Evolutionary conservation across 331 rosid genomes (phyloP), one percentile per base, ranked within the genome.

Genomic region (Dryas integrifolia): DNA sequence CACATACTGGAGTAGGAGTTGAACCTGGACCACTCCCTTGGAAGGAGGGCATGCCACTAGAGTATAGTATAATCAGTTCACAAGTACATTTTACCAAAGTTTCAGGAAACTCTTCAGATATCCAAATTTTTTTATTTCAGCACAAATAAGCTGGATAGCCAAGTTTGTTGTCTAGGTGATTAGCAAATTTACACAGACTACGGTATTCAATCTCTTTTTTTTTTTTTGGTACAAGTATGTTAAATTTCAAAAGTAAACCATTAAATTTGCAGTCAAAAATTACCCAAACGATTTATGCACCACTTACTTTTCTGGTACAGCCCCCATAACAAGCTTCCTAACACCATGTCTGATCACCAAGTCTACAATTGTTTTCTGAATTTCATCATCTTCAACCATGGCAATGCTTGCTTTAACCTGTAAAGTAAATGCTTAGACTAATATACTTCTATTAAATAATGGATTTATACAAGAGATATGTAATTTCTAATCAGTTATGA

Each of bases 301-400:
- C 61, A 81, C 96, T 87, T 86, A 88, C 98, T 83, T 82, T 72
- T 84, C 89, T 2, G 89, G 82, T 30, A 65, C 76, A 12, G 90
- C 84, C 75, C 98, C 98, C 82, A 92, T 88, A 41, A 88, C 93
- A 77, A 92, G 96, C 84, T 88, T 92, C 78, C 76, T 82, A 77
- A 90, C 81, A 39, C 79, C 85, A 75, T 86, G 70, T 51, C 9
- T 76, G 76, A 63, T 77, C 77, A 86, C 88, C 83, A 78, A 55
- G 68, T 92, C 93, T 78, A 92, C 86, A 72, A 92, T 88, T 79
- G 97, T 97, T 73, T 79, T 89, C 63, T 84, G 92, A 69, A 89
- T 85, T 72, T 85, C 89, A 57, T 85, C 85, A 10, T 86, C 87
- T 86, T 93, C 89, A 51, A 77, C 72, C 18, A 83, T 67, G 35